Evolutionary conservation across 306 rosid genomes (phyloP), one percentile per base, ranked within the genome.

Genomic region (Cucurbita pepo): DNA sequence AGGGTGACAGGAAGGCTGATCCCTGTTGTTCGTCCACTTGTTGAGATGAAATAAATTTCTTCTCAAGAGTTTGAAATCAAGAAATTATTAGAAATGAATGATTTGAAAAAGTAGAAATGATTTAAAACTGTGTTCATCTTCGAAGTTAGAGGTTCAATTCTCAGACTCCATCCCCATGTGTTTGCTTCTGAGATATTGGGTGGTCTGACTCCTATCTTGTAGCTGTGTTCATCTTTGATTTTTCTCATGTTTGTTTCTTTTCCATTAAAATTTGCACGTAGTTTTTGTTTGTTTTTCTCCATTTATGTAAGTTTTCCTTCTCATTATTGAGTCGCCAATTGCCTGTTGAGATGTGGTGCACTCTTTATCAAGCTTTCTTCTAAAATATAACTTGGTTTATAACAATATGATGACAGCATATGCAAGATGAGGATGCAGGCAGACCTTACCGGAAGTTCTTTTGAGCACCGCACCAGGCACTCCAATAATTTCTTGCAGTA

Each of bases 381-480:
- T 22, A 22, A 66, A 45, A 66, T 1, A 3, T 22, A 67, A 47
- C 56, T 38, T 7, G 66, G 61, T 79, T 75, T 11, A 25, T 51
- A 73, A 73, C 34, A 63, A 8, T 56, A 15, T 61, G 36, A 18
- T 75, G 69, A 60, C 91, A 90, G 96, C 95, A 89, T 75, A 89
- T 89, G 95, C 97, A 92, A 85, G 97, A 92, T 76, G 97, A 92
- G 76, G 97, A 92, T 79, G 86, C 86, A 37, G 96, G 96, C 69
- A 77, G 95, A 74, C 92, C 97, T 0, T 85, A 92, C 90, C 81
- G 95, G 83, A 92, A 89, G 82, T 92, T 92, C 81, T 48, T 88
- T 51, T 90, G 84, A 86, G 82, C 64, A 54, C 73, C 11, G n/a
- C 3, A 47, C 6, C 13, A 6, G 10, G 56, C 19, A 30, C 41